Percentiles rank a stretch among this genome's conserved stretches.
phyloP scores from a whole-genome alignment of 2,329 filamentous ascomycete genomes.

The Aspergillus sojae region DNA sequence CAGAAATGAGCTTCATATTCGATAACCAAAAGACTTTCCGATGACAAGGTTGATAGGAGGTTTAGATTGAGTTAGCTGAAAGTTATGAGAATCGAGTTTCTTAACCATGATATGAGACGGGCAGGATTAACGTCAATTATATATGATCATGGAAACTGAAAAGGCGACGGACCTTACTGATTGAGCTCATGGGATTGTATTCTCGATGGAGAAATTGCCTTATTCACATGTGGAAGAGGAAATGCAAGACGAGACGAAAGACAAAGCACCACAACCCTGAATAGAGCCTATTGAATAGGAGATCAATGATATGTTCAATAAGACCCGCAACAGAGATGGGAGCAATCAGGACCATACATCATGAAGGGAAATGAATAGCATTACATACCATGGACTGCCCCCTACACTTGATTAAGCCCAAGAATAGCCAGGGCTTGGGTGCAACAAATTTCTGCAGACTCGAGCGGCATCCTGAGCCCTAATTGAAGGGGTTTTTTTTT shows the following conservation, averaged over 20 bases:
- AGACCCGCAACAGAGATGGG: neutral
- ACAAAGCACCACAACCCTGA: neutral
- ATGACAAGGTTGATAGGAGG: neutral
- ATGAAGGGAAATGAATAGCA: neutral
- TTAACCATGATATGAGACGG: neutral
- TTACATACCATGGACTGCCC: neutral
- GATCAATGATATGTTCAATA: constrained; percentile 10
- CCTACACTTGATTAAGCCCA: neutral
- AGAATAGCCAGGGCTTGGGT: neutral
- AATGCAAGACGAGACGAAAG: neutral
- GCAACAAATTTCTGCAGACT: neutral
- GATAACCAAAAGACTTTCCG: constrained; percentile 3
- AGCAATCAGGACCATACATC: neutral
- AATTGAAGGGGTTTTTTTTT: neutral
- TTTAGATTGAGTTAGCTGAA: neutral
- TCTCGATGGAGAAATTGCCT: neutral
- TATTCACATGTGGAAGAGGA: constrained; percentile 13
- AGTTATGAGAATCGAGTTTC: neutral
- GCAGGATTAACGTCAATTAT: constrained; percentile 10
- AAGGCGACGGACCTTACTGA: neutral
- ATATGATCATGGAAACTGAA: neutral
- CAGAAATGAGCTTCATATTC: constrained; percentile 52
- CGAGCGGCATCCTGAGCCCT: neutral
- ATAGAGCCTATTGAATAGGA: neutral
- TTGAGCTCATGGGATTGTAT: neutral